Evolutionary conservation across 345 rosid genomes (phyloP).

Genomic region (Pseudoturritis turrita): DNA sequence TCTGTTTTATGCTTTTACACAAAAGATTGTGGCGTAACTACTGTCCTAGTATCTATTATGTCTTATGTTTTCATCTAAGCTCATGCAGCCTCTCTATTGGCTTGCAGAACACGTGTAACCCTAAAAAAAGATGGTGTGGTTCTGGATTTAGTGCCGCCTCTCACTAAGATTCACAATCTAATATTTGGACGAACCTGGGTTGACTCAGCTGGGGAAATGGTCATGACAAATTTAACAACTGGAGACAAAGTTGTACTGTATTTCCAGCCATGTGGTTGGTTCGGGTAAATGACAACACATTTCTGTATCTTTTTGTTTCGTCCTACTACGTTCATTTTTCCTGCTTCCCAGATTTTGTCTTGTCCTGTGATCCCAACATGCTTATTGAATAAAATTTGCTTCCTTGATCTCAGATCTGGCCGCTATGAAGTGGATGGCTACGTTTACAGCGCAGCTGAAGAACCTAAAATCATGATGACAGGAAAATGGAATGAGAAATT

Average conservation of each 20-base stretch:
- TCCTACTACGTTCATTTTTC: background rate
- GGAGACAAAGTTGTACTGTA: conserved; percentile 77
- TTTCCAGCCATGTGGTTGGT: conserved; percentile 87
- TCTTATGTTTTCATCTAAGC: conserved; percentile 1
- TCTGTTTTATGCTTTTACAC: background rate
- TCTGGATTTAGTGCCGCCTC: conserved; percentile 77
- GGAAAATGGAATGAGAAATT: conserved; percentile 84
- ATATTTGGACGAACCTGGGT: conserved; percentile 85
- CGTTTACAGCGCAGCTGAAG: conserved; percentile 69
- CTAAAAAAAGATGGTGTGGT: conserved; percentile 67
- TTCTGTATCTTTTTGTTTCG: background rate
- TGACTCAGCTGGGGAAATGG: conserved; percentile 80
- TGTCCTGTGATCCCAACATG: background rate
- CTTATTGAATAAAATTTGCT: background rate
- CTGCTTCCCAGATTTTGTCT: background rate
- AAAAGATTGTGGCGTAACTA: background rate
- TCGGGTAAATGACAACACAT: conserved; percentile 46
- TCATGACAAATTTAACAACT: conserved; percentile 64
- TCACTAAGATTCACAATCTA: conserved; percentile 62
- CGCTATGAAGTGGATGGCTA: conserved; percentile 91
- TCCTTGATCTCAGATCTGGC: conserved; percentile 54
- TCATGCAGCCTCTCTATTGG: background rate
- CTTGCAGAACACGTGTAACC: conserved; percentile 59
- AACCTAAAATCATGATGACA: conserved; percentile 74
- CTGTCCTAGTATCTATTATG: background rate